Evolutionary conservation across 202 grass and related monocot genomes (phyloP).

Genomic region (Elaeis oleifera): DNA sequence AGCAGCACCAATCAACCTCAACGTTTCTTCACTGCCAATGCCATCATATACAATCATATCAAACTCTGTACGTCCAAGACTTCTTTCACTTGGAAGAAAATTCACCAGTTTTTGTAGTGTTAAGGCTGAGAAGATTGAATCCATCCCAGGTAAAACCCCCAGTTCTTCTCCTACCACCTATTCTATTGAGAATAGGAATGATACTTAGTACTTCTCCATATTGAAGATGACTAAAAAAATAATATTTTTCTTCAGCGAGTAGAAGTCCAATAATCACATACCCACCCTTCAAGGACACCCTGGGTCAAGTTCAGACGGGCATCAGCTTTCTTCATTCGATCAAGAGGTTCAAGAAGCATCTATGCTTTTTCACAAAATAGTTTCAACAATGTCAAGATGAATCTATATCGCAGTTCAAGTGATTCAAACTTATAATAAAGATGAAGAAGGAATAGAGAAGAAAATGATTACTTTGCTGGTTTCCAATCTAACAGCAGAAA

Average conservation of each 20-base stretch:
- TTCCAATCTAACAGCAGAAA: conserved; percentile 66
- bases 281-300: conserved; percentile 82
- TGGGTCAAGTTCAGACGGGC: conserved; percentile 71
- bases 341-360: conserved; percentile 84
- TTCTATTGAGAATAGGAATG: conserved; percentile 38
- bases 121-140: conserved; percentile 57
- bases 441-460: background rate
- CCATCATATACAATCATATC: conserved; percentile 84
- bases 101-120: conserved; percentile 69
- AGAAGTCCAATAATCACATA: conserved; percentile 17
- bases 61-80: conserved; percentile 42
- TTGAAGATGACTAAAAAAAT: conserved; percentile 5
- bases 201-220: conserved; percentile 23
- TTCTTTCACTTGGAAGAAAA: conserved; percentile 56
- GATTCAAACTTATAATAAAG: background rate
- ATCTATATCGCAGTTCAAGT: background rate
- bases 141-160: conserved; percentile 86
- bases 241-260: background rate
- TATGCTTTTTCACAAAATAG: conserved; percentile 24
- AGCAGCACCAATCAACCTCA: conserved; percentile 59
- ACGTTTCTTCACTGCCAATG: conserved; percentile 65
- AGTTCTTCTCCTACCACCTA: conserved; percentile 93
- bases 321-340: conserved; percentile 85
- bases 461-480: conserved; percentile 68
- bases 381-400: background rate